Evolutionary conservation across 73 alveolate genomes (phyloP), one percentile per base, ranked within the genome.

Genomic region (Paramecium biaurelia): DNA sequence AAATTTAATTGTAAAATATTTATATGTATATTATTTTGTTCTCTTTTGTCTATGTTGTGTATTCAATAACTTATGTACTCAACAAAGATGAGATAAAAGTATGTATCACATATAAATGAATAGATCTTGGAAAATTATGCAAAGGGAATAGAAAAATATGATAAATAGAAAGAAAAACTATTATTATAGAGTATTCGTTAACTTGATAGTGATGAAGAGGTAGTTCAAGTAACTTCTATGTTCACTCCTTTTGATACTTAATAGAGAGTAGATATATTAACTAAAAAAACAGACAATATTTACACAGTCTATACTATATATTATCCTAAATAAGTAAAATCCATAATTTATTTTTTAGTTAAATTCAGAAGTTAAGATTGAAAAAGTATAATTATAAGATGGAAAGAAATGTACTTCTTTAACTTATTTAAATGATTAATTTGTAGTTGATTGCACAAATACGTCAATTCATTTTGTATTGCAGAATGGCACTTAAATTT

Each of bases 21-120:
- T 38, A 18, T 53, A 63, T 63, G 84, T 30, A 30, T 12, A 63
- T 26, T 63, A 26, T 63, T 30, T 63, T 63, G 21, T 63, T 63
- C 45, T 63, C 49, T 63, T 63, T 32, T 63, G 10, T 63, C 84
- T 63, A 24, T 63, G 84, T 63, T 63, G 84, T 63, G 84, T 63
- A 63, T 63, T 26, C 84, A 24, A 12, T 12, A 63, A 63, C 84
- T 63, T 63, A 63, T 26, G 84, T 63, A 12, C 21, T 63, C 41
- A 63, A 63, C 26, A 26, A 26, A 63, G 84, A 63, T 26, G 84
- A 63, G 24, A 32, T 63, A 11, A 63, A 63, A 63, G 84, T 63
- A 63, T 47, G 6, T 2, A 18, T 18, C 2, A 7, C 11, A 18
- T n/a, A 53, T 53, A 53, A 53, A 4, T 15, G 68, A 15, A 23